Evolutionary conservation across 108 stramenopile species (phyloP).

Genomic region (Pseudonitzschia delicatissima): DNA sequence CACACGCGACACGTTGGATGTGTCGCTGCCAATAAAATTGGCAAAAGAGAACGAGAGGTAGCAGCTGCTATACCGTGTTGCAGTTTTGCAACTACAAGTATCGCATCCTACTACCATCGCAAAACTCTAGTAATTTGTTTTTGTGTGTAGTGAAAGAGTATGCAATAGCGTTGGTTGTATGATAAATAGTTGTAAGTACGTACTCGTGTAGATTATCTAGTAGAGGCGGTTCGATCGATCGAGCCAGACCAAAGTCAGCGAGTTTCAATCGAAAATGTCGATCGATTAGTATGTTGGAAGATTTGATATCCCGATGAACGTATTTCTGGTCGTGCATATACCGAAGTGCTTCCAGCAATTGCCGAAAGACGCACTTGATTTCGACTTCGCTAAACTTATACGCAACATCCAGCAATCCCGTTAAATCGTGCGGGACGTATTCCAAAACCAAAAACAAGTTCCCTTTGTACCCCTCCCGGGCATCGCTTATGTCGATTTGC

Average conservation of each 20-base stretch:
- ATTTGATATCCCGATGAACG: constrained; percentile 83
- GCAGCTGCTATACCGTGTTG: too few relatives aligned
- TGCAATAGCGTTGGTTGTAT: not conserved
- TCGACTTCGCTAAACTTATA: constrained; percentile 69
- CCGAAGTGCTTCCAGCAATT: constrained; percentile 69
- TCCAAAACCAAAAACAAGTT: constrained; percentile 80
- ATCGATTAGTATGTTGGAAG: constrained; percentile 89
- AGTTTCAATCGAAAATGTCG: constrained; percentile 76
- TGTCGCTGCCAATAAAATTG: too few relatives aligned
- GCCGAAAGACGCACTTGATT: constrained; percentile 69
- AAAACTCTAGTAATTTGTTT: not conserved
- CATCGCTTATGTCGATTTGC: constrained; percentile 22
- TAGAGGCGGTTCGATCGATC: constrained; percentile 58
- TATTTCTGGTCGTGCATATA: constrained; percentile 79
- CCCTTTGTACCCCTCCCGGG: constrained; percentile 78
- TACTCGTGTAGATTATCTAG: constrained; percentile 54
- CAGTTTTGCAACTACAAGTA: too few relatives aligned
- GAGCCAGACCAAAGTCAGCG: constrained; percentile 89
- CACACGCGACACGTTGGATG: too few relatives aligned
- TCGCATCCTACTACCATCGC: not conserved
- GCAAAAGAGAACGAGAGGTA: too few relatives aligned
- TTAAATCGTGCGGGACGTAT: constrained; percentile 81
- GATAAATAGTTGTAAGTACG: constrained; percentile 16
- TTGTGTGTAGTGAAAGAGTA: not conserved
- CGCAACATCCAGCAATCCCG: constrained; percentile 78